Evolutionary conservation across 148 eudicot genomes (phyloP).

Genomic region (Vaccinium myrtillus): DNA sequence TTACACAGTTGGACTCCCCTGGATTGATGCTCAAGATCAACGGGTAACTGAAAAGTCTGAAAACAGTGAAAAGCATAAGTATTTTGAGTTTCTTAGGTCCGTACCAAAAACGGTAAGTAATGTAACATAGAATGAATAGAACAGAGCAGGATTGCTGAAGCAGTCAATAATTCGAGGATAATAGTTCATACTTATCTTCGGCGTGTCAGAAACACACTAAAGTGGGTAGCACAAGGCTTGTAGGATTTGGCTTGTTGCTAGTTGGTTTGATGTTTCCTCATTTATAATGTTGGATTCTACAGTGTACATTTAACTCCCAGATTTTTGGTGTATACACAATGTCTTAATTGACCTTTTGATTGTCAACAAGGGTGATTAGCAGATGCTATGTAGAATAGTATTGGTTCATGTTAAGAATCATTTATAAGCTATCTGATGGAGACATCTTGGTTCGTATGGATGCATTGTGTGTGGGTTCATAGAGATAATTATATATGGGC

Average conservation of each 20-base stretch:
- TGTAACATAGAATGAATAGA: neutral
- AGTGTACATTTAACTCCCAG: neutral
- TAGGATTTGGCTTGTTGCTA: neutral
- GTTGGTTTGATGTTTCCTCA: neutral
- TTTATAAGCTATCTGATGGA: neutral
- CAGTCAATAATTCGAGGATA: neutral
- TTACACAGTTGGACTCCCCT: neutral
- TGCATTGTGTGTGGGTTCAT: neutral
- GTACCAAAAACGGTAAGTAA: neutral
- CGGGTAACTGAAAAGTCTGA: neutral
- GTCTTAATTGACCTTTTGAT: neutral
- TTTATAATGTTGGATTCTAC: neutral
- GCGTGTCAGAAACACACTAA: neutral
- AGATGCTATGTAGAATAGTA: neutral
- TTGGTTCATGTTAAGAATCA: neutral
- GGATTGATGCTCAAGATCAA: neutral
- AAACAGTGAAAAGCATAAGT: neutral
- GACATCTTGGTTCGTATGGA: neutral
- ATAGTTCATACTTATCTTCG: neutral
- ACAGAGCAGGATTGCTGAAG: neutral
- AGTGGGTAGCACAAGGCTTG: neutral
- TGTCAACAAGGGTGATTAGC: neutral
- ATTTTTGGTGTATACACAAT: neutral
- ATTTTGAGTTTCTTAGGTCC: constrained; percentile 2
- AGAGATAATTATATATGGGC: neutral